Base-by-base conservation (phyloP, 805 yeast genomes). In the Blastobotrys muscicola region DNA sequence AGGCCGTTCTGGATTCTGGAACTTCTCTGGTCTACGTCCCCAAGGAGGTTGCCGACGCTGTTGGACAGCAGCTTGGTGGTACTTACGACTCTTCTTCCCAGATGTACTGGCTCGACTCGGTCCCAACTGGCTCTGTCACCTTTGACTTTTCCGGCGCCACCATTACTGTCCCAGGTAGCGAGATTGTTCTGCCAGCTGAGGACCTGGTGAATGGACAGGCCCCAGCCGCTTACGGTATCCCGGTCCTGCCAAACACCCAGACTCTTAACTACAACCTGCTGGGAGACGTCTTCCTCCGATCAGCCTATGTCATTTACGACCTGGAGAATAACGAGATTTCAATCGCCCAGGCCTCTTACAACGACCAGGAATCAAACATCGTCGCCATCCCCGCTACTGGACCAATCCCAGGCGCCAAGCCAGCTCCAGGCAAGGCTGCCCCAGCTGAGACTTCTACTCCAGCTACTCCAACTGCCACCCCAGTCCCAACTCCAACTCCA, bases 281-380 rank as follows among this genome's bases (percentile, higher is more conserved):
- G 31, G 90, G 89, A 14, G 85, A 78, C 56, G 68, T 71, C 41
- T 72, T 82, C 56, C 64, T 82, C 46, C 68, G 82, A 45, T 69
- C 72, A 33, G 80, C 80, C 4, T 82, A 82, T 56, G 70, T 76
- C 15, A 84, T 80, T 11, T 78, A 72, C 59, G 82, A 82, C 55
- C 62, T 80, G 41, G 84, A 78, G 26, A 70, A 69, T 48, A 58
- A 58, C 36, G 63, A 71, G 50, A 62, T 79, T 29, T 76, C 81
- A 1, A 51, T 82, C 44, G 85, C 80, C 6, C 76, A 70, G 53
- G 71, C 72, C 29, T 50, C 48, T 32, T 59, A 48, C 49, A 45
- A 55, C 8, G 26, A 20, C 26, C 50, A 44, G 12, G 46, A 40
- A 13, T 12, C 57, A 3, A 38, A 56, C 14, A 39, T 57, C 23